Conservation (phyloP, 208 protist genomes). For the Trypanosomatidae sp. region DNA sequence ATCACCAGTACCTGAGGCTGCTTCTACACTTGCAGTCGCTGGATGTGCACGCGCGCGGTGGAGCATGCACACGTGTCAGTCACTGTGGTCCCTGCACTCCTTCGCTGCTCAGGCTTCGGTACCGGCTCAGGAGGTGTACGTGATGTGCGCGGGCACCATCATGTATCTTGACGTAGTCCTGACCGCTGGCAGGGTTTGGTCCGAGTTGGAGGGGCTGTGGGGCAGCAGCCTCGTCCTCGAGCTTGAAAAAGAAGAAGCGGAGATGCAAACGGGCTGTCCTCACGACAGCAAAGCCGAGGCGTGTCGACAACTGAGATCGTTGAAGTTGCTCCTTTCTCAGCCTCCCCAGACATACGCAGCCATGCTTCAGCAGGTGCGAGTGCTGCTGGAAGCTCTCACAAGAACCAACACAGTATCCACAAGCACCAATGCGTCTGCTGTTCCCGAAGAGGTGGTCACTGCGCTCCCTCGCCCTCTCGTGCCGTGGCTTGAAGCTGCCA, state of each 20-base stretch:
- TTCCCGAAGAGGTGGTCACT: not conserved
- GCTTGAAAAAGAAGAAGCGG: not conserved
- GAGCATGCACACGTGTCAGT: slow-evolving; percentile 25
- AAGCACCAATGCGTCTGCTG: not conserved
- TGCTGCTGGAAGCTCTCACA: slow-evolving; percentile 21
- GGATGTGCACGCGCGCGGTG: slow-evolving; percentile 10
- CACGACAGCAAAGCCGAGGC: not conserved
- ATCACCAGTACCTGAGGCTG: not conserved
- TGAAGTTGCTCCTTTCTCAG: slow-evolving; percentile 22
- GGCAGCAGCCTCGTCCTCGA: slow-evolving; percentile 2
- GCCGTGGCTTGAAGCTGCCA: slow-evolving; percentile 20
- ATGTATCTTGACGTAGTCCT: slow-evolving; percentile 53
- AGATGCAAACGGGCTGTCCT: not conserved
- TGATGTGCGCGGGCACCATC: slow-evolving; percentile 46
- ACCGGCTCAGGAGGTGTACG: slow-evolving; percentile 46
- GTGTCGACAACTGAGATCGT: not conserved
- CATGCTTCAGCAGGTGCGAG: slow-evolving; percentile 20
- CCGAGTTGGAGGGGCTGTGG: slow-evolving; percentile 26
- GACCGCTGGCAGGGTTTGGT: slow-evolving; percentile 17
- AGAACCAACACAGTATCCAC: not conserved
- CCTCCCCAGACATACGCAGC: slow-evolving; percentile 21
- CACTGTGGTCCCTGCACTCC: slow-evolving; percentile 25
- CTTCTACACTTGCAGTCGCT: not conserved
- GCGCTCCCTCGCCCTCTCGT: slow-evolving; percentile 12
- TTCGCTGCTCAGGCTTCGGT: slow-evolving; percentile 40